phyloP scores from a whole-genome alignment of 192 early-diverging fungal genomes.

The Coemansia sp. region DNA sequence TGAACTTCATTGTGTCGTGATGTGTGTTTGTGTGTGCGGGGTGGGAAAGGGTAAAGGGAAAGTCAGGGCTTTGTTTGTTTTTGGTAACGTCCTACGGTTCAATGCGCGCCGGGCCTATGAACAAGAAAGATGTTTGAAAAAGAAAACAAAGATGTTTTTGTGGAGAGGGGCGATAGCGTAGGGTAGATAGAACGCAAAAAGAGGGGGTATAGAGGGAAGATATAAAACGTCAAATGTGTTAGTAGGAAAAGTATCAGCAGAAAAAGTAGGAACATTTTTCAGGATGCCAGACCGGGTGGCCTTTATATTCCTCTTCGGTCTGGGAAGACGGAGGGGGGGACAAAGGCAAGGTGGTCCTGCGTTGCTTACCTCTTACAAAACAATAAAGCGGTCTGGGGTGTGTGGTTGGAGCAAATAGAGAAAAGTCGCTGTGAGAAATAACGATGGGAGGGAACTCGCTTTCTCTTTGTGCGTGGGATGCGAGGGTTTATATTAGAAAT shows the following conservation, averaged over 20 bases:
- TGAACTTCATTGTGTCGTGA: constrained; percentile 55
- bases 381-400: constrained; percentile 37
- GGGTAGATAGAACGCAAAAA: not conserved
- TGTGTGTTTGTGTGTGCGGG: constrained; percentile 32
- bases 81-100: constrained; percentile 41
- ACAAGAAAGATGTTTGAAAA: constrained; percentile 6
- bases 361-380: constrained; percentile 28
- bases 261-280: constrained; percentile 5
- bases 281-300: constrained; percentile 22
- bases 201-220: constrained; percentile 10
- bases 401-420: constrained; percentile 12
- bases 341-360: not conserved
- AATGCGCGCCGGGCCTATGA: constrained; percentile 53
- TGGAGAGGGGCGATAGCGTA: constrained; percentile 4
- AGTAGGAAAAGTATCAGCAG: constrained; percentile 20
- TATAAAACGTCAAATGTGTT: constrained; percentile 15
- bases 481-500: constrained; percentile 38
- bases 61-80: constrained; percentile 20
- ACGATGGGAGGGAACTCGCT: constrained; percentile 31
- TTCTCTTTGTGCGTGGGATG: constrained; percentile 29
- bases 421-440: constrained; percentile 48
- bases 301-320: constrained; percentile 25
- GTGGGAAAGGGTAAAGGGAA: constrained; percentile 7
- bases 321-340: too few species aligned
- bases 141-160: constrained; percentile 13